phyloP scores from a whole-genome alignment of 2,329 filamentous ascomycete species.

The Annulohypoxylon truncatum region DNA sequence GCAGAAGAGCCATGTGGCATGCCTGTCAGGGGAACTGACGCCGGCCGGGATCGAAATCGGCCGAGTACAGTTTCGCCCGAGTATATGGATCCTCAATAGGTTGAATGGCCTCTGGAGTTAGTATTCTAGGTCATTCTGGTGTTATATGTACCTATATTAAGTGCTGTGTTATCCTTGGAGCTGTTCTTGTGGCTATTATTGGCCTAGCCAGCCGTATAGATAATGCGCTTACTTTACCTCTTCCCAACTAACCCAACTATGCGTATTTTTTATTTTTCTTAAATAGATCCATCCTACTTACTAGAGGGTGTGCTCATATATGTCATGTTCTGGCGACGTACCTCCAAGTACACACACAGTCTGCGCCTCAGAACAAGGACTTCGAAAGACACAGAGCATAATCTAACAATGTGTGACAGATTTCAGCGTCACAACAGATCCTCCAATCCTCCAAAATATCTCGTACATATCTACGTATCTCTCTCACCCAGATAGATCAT shows the following conservation, averaged over 20 bases:
- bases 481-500: background rate
- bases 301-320: constrained; percentile 14
- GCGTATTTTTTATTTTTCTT: background rate
- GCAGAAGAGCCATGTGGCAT: background rate
- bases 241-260: background rate
- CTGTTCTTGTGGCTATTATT: background rate
- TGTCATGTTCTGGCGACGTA: background rate
- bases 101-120: background rate
- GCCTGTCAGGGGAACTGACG: background rate
- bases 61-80: background rate
- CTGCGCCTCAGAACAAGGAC: background rate
- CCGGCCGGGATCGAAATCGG: background rate
- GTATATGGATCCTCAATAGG: background rate
- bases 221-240: background rate
- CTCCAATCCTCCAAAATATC: constrained; percentile 1
- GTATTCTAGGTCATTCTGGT: background rate
- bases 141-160: background rate
- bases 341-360: background rate
- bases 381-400: background rate
- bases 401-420: background rate
- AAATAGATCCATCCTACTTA: too few species aligned
- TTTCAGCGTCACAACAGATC: background rate
- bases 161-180: background rate
- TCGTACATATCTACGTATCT: background rate
- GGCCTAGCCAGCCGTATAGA: background rate